Evolutionary conservation across 306 rosid genomes (phyloP).

Genomic region (Erythrophleum fordii): DNA sequence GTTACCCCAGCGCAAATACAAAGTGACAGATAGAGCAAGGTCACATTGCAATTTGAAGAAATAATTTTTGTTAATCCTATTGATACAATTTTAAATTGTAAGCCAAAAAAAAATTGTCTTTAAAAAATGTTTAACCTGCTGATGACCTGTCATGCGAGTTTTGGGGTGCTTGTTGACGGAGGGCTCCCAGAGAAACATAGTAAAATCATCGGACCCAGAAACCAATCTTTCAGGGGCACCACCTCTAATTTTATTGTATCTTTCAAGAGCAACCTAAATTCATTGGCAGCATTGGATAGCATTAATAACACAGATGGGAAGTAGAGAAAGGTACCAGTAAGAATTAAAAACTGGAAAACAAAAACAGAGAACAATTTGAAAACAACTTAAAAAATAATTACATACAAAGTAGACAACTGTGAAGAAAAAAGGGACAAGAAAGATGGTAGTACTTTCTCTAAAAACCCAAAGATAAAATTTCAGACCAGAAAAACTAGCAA

Average conservation of each 20-base stretch:
- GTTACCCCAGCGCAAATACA: slow-evolving; percentile 3
- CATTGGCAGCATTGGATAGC: slow-evolving; percentile 6
- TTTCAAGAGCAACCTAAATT: slow-evolving; percentile 87
- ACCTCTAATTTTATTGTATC: slow-evolving; percentile 86
- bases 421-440: not conserved
- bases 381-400: not conserved
- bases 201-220: slow-evolving; percentile 96
- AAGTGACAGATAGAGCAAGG: slow-evolving; percentile 23
- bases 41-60: slow-evolving; percentile 31
- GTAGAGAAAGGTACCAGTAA: not conserved
- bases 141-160: slow-evolving; percentile 95
- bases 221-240: slow-evolving; percentile 90
- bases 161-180: slow-evolving; percentile 83
- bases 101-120: not conserved
- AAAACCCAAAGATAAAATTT: not conserved
- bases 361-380: not conserved
- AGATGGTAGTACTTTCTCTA: not conserved
- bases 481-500: not conserved
- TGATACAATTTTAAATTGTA: not conserved
- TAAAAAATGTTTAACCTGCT: slow-evolving; percentile 61
- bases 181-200: slow-evolving; percentile 99
- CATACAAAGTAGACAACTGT: slow-evolving; percentile 6
- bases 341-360: not conserved
- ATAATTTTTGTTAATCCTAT: slow-evolving; percentile 22
- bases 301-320: slow-evolving; percentile 14